A percentile compares a stretch with the other conserved stretches of the same genome.
Conservation (phyloP, 768 basidiomycete species). For the Dentipellis fragilis region DNA sequence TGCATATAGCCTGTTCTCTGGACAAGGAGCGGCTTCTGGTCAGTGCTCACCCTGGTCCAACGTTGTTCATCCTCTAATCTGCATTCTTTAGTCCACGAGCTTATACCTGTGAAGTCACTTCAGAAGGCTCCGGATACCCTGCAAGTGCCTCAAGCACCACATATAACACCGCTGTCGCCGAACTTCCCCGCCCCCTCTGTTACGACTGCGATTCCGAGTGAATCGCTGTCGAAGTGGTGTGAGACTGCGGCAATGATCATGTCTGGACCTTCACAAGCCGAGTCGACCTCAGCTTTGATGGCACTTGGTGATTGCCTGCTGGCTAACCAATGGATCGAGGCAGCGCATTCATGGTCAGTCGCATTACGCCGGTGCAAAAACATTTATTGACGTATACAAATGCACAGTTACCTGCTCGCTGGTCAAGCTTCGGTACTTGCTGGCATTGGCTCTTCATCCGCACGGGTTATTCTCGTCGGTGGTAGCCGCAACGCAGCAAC, state of each 20-base stretch:
- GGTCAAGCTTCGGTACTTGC: conserved; percentile 69
- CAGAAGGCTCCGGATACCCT: conserved; percentile 5
- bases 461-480: conserved; percentile 69
- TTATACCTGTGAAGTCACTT: conserved; percentile 7
- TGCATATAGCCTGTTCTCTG: conserved; percentile 76
- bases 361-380: not conserved
- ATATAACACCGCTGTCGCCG: conserved; percentile 50
- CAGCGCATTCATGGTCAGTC: conserved; percentile 86
- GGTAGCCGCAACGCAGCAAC: conserved; percentile 43
- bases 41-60: conserved; percentile 17
- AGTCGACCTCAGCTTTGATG: conserved; percentile 67
- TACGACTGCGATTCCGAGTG: conserved; percentile 41
- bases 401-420: conserved; percentile 71
- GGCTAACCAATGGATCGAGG: conserved; percentile 64
- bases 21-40: conserved; percentile 74
- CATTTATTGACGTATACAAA: not conserved
- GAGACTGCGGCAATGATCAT: conserved; percentile 81
- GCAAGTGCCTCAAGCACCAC: conserved; percentile 1
- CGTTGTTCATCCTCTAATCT: not conserved
- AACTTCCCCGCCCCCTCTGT: conserved; percentile 41
- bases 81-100: conserved; percentile 4
- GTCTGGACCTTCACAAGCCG: conserved; percentile 55
- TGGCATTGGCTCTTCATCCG: conserved; percentile 55
- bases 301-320: conserved; percentile 78
- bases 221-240: conserved; percentile 69